Evolutionary conservation across 306 rosid species (phyloP).

Genomic region (Gastrolobium villosum): DNA sequence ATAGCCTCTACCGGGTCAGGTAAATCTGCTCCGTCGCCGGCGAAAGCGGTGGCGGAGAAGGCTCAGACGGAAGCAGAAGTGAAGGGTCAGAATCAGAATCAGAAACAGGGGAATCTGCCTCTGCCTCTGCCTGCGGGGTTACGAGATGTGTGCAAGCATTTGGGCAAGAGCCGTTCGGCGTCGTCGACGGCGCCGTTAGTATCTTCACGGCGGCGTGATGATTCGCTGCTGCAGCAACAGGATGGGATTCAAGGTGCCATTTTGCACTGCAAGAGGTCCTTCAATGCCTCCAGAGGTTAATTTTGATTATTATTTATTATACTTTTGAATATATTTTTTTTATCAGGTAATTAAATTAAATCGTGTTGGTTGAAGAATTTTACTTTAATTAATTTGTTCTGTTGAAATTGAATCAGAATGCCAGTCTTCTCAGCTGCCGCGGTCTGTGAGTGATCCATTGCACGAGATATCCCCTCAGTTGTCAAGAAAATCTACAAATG

Average conservation of each 20-base stretch:
- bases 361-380: background rate
- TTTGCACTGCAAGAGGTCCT: slow-evolving; percentile 87
- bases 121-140: slow-evolving; percentile 65
- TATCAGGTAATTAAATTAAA: background rate
- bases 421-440: slow-evolving; percentile 57
- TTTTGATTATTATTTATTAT: background rate
- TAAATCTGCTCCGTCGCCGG: slow-evolving; percentile 4
- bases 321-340: background rate
- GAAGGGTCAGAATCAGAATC: slow-evolving; percentile 43
- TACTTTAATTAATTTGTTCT: background rate
- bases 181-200: slow-evolving; percentile 58
- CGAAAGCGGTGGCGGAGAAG: slow-evolving; percentile 44
- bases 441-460: slow-evolving; percentile 57
- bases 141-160: slow-evolving; percentile 81
- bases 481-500: slow-evolving; percentile 48
- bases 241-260: slow-evolving; percentile 95
- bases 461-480: slow-evolving; percentile 51
- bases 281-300: slow-evolving; percentile 80
- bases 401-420: slow-evolving; percentile 57
- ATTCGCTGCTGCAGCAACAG: slow-evolving; percentile 85
- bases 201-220: slow-evolving; percentile 68
- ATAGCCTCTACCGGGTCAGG: slow-evolving; percentile 14
- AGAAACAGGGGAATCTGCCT: slow-evolving; percentile 57
- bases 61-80: slow-evolving; percentile 29
- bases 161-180: slow-evolving; percentile 89